Percentiles rank a stretch among this genome's conserved stretches.
These are phyloP conservation scores for Poa pratensis DNA, from an alignment of 176 grass and related monocot species.

Conservation along the genomic window DNA sequence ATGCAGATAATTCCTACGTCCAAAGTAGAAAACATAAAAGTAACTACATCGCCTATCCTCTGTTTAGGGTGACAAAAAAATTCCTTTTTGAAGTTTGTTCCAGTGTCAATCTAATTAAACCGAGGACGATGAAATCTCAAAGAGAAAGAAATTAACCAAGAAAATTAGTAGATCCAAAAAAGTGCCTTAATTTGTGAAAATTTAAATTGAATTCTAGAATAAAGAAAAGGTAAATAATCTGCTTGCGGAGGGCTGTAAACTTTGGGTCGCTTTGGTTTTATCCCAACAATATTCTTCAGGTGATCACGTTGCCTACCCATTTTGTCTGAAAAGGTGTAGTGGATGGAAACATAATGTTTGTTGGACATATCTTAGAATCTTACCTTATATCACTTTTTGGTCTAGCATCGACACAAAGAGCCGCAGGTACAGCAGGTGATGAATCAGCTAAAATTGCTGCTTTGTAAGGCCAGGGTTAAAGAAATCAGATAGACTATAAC, in stretches of 20 bases:
- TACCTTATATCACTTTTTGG: constrained; percentile 90
- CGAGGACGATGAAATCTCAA: too few relatives aligned
- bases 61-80: too few relatives aligned
- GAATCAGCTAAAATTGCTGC: constrained; percentile 86
- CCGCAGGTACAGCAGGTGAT: constrained; percentile 63
- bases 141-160: too few relatives aligned
- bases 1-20: too few relatives aligned
- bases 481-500: constrained; percentile 31
- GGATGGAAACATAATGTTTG: background rate
- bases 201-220: too few relatives aligned
- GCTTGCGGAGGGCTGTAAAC: constrained; percentile 22
- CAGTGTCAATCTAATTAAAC: too few relatives aligned
- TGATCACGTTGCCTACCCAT: constrained; percentile 81
- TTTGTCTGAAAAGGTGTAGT: background rate
- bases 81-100: too few relatives aligned
- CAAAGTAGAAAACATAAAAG: too few relatives aligned
- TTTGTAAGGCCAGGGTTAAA: constrained; percentile 74
- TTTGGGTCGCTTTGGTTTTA: constrained; percentile 80
- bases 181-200: too few relatives aligned
- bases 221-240: too few relatives aligned
- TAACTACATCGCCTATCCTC: too few relatives aligned
- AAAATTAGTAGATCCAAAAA: too few relatives aligned
- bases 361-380: constrained; percentile 23
- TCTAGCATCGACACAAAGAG: constrained; percentile 88
- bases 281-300: constrained; percentile 80